Evolutionary conservation across 352 stramenopile genomes (phyloP), one percentile per base, ranked within the genome.

Genomic region (Aphanomyces cochlioides): DNA sequence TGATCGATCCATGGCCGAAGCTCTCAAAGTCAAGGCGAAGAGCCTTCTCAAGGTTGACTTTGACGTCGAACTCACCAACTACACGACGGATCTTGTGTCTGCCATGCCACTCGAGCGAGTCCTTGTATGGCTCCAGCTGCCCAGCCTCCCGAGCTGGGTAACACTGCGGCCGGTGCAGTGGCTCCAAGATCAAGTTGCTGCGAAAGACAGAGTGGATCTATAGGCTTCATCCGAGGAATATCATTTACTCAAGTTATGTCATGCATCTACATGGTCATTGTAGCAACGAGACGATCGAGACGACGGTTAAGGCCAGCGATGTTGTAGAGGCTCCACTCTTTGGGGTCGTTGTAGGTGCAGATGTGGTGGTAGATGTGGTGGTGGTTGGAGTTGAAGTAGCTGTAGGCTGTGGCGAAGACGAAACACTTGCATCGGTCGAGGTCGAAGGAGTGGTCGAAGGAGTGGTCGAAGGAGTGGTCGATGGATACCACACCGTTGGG

Each of bases 21-120:
- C 89, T 0, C 73, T 95, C 2, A 92, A 90, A 66, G 72, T 75
- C 3, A 73, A 78, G 19, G 87, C 87, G 0, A 73, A 36, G 40
- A 50, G 13, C 89, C 47, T 72, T 74, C 17, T 90, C 79, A 58
- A 84, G 82, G 39, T 83, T 83, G 13, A 85, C 74, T 5, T 95
- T 48, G 84, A 82, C 47, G 92, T 95, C 40, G 85, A 95, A 66
- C 77, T 95, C 0, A 90, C 86, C 53, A 77, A 84, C 3, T 81
- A 90, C 63, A 72, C 89, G 38, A 95, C 85, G 0, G 87, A 95
- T 58, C 84, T 95, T 56, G 81, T 95, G 41, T 91, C 83, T 61
- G 82, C 75, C 0, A 88, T 92, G 82, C 83, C 69, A 50, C 65
- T 68, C 21, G 69, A 61, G 2, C 84, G 91, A 47, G 90, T 84